Base-by-base conservation (phyloP, 192 early-diverging fungal genomes). In the Entomortierella parvispora region DNA sequence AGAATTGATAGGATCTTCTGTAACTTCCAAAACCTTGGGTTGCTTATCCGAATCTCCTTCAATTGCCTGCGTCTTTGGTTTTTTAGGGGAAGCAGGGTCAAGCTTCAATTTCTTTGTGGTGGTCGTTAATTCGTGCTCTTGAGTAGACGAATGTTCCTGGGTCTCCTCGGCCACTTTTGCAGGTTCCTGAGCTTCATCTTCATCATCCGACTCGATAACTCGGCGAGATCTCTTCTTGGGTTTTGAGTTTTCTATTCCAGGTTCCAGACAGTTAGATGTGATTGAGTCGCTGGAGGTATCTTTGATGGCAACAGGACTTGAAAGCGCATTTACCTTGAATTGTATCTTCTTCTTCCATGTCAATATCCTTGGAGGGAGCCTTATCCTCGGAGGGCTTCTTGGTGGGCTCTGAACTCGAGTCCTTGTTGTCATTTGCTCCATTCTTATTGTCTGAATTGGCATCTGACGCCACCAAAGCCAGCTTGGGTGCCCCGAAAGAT, bases 391-490 rank as follows among this genome's bases (percentile, higher is more conserved):
- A 5, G 20, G 9, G n/a, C 32, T 14, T 32, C 28, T 2, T 52
- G 25, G 22, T 28, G 17, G 17, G 20, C 3, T 40, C 4, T 17
- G 28, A 11, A 31, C 42, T n/a, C 12, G 17, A 14, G 1, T 37
- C 45, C 45, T 44, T 59, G n/a, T 43, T 42, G 34, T 17, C 48
- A 25, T 59, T 44, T 25, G 43, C 28, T 37, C 6, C 40, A 3
- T 23, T 22, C 9, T 70, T 45, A 18, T 50, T 58, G 17, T 54
- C 50, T 22, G 29, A 28, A 28, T 68, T 63, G 29, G 26, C 40
- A 14, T 22, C 34, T 52, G 72, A 68, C 72, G 72, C 65, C 65
- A 68, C 72, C 65, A 68, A 77, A 63, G 65, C 9, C 0, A 59
- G 33, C 48, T 77, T 77, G 32, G 65, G 65, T 25, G 37, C 37